Evolutionary conservation across 176 grass and related monocot species (phyloP).

Genomic region (Oryza officinalis): DNA sequence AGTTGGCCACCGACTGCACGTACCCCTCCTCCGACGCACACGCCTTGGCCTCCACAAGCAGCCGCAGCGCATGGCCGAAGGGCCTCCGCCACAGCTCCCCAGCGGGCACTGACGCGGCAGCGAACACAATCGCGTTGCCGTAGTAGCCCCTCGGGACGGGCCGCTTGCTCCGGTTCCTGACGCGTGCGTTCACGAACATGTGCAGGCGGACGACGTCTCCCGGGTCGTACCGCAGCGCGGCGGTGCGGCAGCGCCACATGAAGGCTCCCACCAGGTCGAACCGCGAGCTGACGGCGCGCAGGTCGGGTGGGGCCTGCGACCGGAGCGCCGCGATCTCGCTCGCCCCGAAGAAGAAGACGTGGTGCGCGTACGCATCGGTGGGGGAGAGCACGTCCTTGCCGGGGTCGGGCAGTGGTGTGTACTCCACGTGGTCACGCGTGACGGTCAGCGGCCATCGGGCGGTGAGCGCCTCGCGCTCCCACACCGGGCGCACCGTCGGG

Average conservation of each 20-base stretch:
- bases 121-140: conserved; percentile 39
- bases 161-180: background rate
- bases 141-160: conserved; percentile 41
- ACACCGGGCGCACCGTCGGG: conserved; percentile 38
- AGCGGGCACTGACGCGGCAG: background rate
- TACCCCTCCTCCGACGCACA: background rate
- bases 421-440: conserved; percentile 40
- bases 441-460: background rate
- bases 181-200: conserved; percentile 36
- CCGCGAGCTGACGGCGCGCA: background rate
- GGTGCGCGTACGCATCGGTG: background rate
- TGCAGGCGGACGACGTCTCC: conserved; percentile 6
- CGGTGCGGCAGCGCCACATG: conserved; percentile 44
- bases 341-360: background rate
- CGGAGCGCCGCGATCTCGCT: background rate
- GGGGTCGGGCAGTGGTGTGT: conserved; percentile 6
- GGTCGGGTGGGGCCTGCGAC: background rate
- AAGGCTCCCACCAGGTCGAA: conserved; percentile 43
- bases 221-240: conserved; percentile 30
- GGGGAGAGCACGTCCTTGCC: background rate
- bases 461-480: conserved; percentile 28
- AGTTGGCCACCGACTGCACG: background rate
- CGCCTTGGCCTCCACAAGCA: background rate
- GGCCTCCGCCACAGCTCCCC: background rate
- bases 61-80: background rate